A percentile compares a stretch with the other conserved stretches of the same genome.
Evolutionary conservation across 2,329 filamentous ascomycete species (phyloP).

Genomic region (Trichocomaceae sp.): DNA sequence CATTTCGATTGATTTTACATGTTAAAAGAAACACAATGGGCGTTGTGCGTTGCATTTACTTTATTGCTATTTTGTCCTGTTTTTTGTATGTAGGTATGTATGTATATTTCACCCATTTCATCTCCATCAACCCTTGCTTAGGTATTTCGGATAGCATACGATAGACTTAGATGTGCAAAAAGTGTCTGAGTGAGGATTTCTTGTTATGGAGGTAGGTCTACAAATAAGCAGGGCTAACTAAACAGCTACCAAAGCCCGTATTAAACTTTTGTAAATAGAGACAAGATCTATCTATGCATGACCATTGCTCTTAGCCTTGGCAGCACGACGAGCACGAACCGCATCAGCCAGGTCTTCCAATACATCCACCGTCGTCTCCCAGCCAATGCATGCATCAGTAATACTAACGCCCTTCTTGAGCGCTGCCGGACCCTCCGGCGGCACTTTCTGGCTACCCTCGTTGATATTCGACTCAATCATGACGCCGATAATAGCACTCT

Average conservation of each 20-base stretch:
- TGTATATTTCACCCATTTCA: not conserved
- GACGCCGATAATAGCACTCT: slow-evolving; percentile 84
- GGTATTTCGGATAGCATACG: not conserved
- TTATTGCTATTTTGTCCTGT: not conserved
- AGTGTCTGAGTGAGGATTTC: not conserved
- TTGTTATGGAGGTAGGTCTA: not conserved
- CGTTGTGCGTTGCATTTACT: slow-evolving; percentile 2
- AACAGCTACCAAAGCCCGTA: not conserved
- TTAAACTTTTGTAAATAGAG: not conserved
- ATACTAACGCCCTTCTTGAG: slow-evolving; percentile 89
- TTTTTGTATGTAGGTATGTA: not conserved
- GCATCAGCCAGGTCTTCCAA: slow-evolving; percentile 81
- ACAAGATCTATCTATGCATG: slow-evolving; percentile 1
- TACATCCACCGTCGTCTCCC: slow-evolving; percentile 75
- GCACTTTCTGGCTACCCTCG: slow-evolving; percentile 84
- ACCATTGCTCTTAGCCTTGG: slow-evolving; percentile 26
- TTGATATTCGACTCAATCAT: slow-evolving; percentile 99
- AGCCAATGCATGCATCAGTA: slow-evolving; percentile 92
- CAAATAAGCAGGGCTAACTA: not conserved
- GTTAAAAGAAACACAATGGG: not conserved
- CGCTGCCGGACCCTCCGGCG: slow-evolving; percentile 66
- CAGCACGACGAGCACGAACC: slow-evolving; percentile 65
- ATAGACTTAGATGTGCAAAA: not conserved
- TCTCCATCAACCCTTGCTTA: not conserved
- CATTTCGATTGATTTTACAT: not conserved